These are phyloP conservation scores for Nepenthes alata DNA, from an alignment of 179 eudicot genomes.

Conservation along the genomic window DNA sequence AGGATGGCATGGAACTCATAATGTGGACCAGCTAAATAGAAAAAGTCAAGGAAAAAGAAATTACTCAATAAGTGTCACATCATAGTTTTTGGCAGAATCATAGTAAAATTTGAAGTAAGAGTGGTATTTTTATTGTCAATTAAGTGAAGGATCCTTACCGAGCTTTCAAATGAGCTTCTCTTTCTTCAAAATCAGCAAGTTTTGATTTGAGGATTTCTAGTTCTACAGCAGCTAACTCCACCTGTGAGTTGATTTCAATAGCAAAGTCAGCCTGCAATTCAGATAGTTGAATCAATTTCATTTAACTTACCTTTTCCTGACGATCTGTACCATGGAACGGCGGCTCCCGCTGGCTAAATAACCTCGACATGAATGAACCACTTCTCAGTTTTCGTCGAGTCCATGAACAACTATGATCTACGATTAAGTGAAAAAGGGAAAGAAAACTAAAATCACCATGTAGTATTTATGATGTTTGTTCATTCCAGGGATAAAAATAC, in stretches of 20 bases:
- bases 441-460: slow-evolving; percentile 14
- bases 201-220: slow-evolving; percentile 71
- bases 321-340: slow-evolving; percentile 50
- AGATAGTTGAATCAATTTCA: neutral
- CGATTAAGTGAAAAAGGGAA: slow-evolving; percentile 20
- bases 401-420: slow-evolving; percentile 22
- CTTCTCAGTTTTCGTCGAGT: slow-evolving; percentile 36
- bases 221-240: slow-evolving; percentile 63
- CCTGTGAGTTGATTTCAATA: slow-evolving; percentile 20
- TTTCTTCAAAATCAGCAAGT: slow-evolving; percentile 68
- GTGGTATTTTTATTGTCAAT: too few relatives aligned
- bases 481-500: slow-evolving; percentile 17
- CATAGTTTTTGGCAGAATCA: neutral
- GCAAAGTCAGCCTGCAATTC: neutral
- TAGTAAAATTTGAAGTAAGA: too few relatives aligned
- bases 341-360: slow-evolving; percentile 50
- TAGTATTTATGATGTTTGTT: neutral
- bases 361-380: slow-evolving; percentile 61
- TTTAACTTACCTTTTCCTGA: slow-evolving; percentile 58
- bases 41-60: neutral
- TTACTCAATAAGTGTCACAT: too few relatives aligned
- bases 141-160: slow-evolving; percentile 33
- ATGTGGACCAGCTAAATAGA: too few relatives aligned
- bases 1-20: too few relatives aligned
- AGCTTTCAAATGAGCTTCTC: slow-evolving; percentile 84